Evolutionary conservation across 2,329 filamentous ascomycete species (phyloP), one percentile per base, ranked within the genome.

Genomic region (Paecilomyces niveus): DNA sequence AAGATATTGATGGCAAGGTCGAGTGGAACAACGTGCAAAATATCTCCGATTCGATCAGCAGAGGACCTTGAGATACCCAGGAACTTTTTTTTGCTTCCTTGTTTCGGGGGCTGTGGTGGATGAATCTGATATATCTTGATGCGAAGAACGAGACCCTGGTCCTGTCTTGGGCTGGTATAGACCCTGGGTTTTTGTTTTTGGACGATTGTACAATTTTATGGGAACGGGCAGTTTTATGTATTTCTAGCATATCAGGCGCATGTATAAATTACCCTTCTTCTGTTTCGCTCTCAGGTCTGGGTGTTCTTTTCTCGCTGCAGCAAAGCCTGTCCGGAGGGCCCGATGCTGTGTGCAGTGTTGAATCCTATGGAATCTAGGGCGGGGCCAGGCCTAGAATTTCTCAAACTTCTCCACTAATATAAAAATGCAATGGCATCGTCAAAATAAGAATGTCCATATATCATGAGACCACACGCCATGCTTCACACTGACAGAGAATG

Each of bases 1-100:
- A 81, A 71, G 77, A 84, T 68, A 76, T 86, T 33, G 71, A 73
- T 9, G 84, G 85, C 15, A 74, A 78, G 64, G 81, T 83, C 55
- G 75, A 80, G 55, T 87, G 81, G 82, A 79, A 76, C 65, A 69
- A 71, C 53, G 62, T 45, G 24, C 65, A 67, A 57, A 70, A 56
- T 29, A 64, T 73, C 29, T 63, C 60, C 35, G 68, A 72, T 6
- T 61, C 63, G 22, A 67, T 73, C 39, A 45, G 39, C n/a, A 45
- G 8, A 18, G 39, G 39, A 45, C 39, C 39, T 18, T 45, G n/a
- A 45, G 39, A 45, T 45, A 45, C 39, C 39, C 39, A 8, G 39
- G 39, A 18, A 18, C 8, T 45, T 7, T 18, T 45, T 22, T 45
- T 21, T 5, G 39, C 39, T 58, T 58, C 26, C 61, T 56, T 49